Conservation (phyloP, 1,139 yeast genomes). For the Suhomyces bolitotheri region DNA sequence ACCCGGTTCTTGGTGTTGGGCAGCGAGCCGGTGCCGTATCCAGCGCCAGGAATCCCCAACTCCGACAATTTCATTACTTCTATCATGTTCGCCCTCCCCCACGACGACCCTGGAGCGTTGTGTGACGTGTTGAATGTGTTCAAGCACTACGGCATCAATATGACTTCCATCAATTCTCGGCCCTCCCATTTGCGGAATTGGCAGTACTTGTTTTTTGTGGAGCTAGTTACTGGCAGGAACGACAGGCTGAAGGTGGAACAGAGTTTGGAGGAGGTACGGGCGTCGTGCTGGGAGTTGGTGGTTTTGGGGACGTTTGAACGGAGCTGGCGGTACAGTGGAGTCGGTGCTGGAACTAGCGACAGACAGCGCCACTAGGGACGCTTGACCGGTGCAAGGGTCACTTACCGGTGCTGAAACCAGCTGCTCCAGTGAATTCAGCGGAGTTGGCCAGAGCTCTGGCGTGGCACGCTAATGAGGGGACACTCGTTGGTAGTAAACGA, state of each 20-base stretch:
- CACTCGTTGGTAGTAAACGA: no score
- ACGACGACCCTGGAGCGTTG: conserved; percentile 73
- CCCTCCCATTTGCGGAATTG: conserved; percentile 67
- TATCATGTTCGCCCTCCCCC: conserved; percentile 64
- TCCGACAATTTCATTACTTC: conserved; percentile 41
- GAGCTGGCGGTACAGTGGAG: conserved; percentile 26
- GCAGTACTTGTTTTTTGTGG: conserved; percentile 85
- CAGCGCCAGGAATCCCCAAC: conserved; percentile 2
- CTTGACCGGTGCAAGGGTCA: no score
- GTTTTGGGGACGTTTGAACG: conserved; percentile 40
- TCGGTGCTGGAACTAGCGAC: background rate
- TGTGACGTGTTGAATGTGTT: conserved; percentile 65
- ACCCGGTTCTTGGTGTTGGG: conserved; percentile 80
- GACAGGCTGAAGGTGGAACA: conserved; percentile 21
- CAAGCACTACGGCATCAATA: conserved; percentile 57
- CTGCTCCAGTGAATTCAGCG: no score
- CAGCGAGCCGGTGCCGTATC: conserved; percentile 18
- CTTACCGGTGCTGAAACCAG: no score
- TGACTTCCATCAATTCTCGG: conserved; percentile 73
- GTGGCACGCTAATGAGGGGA: no score
- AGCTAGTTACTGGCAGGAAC: conserved; percentile 42
- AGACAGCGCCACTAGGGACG: no score
- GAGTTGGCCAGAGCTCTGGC: no score
- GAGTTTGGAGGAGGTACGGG: conserved; percentile 22
- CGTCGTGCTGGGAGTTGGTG: conserved; percentile 34